These are phyloP conservation scores for Ilex asprella DNA, from an alignment of 257 asterid species.

Conservation along the genomic window DNA sequence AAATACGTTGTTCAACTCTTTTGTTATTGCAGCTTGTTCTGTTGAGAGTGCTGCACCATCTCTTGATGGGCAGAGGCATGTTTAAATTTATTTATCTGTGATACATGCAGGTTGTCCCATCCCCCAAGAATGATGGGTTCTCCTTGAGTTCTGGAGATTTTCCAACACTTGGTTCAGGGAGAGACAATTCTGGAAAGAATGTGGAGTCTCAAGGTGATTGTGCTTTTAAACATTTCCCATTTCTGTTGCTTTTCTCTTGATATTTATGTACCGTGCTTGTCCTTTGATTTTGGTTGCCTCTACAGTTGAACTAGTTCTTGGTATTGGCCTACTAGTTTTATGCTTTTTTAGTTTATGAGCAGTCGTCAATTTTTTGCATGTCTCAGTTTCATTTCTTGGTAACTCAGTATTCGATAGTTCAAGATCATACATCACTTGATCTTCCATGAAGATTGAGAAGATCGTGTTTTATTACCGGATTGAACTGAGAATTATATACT, in stretches of 20 bases:
- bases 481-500: no score
- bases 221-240: conserved; percentile 5
- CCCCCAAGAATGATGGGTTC: conserved; percentile 67
- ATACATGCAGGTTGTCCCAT: conserved; percentile 57
- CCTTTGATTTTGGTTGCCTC: conserved; percentile 9
- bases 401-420: background rate
- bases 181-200: conserved; percentile 47
- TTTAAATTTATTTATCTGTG: background rate
- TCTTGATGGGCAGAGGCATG: conserved; percentile 8
- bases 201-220: conserved; percentile 53
- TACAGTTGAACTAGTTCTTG: background rate
- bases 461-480: no score
- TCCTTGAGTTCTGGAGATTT: conserved; percentile 87
- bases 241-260: background rate
- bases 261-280: conserved; percentile 5
- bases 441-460: background rate
- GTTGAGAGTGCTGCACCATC: conserved; percentile 13
- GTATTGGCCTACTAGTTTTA: background rate
- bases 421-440: background rate
- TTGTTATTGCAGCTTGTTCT: background rate
- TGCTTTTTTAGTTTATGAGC: background rate
- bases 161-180: conserved; percentile 82
- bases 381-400: background rate
- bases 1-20: background rate
- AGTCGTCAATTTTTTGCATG: background rate